phyloP scores from a whole-genome alignment of 2,329 filamentous ascomycete species.

The Phaeophleospora eucalypticola region DNA sequence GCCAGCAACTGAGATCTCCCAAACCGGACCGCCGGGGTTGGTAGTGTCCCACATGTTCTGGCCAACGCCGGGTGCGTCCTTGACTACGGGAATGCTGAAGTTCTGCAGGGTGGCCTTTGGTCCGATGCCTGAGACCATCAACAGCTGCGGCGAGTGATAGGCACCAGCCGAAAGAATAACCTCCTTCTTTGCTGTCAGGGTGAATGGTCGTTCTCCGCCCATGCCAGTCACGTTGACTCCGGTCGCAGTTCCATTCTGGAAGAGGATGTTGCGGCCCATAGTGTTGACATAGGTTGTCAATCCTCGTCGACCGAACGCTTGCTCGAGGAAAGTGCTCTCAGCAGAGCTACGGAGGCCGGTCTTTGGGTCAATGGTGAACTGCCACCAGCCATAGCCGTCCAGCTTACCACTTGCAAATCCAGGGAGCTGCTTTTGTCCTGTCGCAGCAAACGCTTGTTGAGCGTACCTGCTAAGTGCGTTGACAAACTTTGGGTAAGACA shows the following conservation, averaged over 20 bases:
- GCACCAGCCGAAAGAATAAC: constrained; percentile 32
- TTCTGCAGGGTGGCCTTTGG: constrained; percentile 38
- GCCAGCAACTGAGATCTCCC: constrained; percentile 11
- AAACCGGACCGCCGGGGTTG: constrained; percentile 11
- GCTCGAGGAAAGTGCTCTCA: constrained; percentile 25
- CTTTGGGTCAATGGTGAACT: constrained; percentile 31
- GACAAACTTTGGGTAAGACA: constrained; percentile 30
- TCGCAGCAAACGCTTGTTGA: constrained; percentile 22
- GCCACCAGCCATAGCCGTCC: constrained; percentile 20
- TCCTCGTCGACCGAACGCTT: constrained; percentile 15
- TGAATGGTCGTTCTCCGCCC: constrained; percentile 18
- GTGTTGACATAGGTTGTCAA: constrained; percentile 32
- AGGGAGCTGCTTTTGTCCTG: constrained; percentile 27
- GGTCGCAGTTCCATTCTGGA: constrained; percentile 23
- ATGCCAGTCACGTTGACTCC: constrained; percentile 28
- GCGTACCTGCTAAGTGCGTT: constrained; percentile 29
- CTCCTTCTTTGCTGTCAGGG: constrained; percentile 30
- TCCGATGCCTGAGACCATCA: constrained; percentile 31
- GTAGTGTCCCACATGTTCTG: constrained; percentile 47
- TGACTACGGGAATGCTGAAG: constrained; percentile 43
- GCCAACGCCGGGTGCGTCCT: constrained; percentile 49
- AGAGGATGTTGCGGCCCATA: constrained; percentile 34
- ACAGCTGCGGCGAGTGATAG: constrained; percentile 31
- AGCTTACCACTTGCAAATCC: constrained; percentile 28
- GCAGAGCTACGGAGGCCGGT: constrained; percentile 25